phyloP scores from a whole-genome alignment of 371 early-diverging fungal genomes.

The Capniomyces stellatus region DNA sequence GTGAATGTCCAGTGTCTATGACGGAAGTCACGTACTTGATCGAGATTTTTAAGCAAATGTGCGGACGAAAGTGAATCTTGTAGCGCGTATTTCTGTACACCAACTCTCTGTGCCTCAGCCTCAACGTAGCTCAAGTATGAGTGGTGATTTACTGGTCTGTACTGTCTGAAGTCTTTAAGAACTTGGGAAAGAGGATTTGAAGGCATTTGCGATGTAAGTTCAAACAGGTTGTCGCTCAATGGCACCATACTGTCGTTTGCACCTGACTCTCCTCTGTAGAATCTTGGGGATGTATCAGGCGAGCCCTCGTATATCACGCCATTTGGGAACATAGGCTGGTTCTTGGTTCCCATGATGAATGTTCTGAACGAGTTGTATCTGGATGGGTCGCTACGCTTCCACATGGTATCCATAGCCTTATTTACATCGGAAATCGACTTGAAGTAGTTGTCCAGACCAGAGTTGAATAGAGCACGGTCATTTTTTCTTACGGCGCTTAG shows the following conservation, averaged over 20 bases:
- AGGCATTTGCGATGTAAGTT: constrained; percentile 61
- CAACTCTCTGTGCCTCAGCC: constrained; percentile 11
- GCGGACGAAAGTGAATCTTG: constrained; percentile 26
- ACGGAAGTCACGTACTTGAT: constrained; percentile 68
- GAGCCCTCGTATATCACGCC: constrained; percentile 66
- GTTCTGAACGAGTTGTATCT: constrained; percentile 71
- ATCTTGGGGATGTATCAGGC: constrained; percentile 20
- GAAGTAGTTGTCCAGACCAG: constrained; percentile 32
- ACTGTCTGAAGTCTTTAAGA: constrained; percentile 53
- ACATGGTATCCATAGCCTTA: constrained; percentile 60
- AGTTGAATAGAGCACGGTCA: constrained; percentile 40
- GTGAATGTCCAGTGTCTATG: constrained; percentile 81
- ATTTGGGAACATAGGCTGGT: constrained; percentile 74
- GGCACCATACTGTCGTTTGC: constrained; percentile 80
- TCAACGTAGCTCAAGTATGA: constrained; percentile 52
- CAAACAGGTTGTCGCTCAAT: constrained; percentile 59
- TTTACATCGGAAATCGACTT: constrained; percentile 45
- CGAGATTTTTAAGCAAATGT: constrained; percentile 53
- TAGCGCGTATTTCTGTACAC: constrained; percentile 25
- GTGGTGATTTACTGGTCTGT: constrained; percentile 60
- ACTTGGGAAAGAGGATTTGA: constrained; percentile 61
- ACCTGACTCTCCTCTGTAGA: constrained; percentile 68
- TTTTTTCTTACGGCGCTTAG: constrained; percentile 32
- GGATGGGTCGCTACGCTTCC: constrained; percentile 43
- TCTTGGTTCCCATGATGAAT: constrained; percentile 75